Conservation (phyloP, 1,139 yeast species). For the Candida buenavistaensis region DNA sequence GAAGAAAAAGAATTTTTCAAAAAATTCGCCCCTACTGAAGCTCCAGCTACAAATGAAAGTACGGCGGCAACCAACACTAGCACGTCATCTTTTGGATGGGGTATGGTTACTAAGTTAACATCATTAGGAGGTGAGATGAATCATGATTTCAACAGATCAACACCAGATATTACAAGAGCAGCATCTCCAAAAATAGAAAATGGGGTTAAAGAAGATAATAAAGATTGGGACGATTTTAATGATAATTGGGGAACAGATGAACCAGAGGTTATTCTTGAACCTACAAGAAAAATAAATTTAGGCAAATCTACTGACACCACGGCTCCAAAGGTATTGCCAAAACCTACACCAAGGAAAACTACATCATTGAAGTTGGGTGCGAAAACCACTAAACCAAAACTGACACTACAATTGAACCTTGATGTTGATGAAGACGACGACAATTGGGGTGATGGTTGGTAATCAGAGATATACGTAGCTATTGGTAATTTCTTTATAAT, state of each 20-base stretch:
- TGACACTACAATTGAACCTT: constrained; percentile 38
- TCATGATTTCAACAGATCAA: constrained; percentile 38
- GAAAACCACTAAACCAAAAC: constrained; percentile 21
- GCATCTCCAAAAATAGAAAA: constrained; percentile 22
- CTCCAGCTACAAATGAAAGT: constrained; percentile 2
- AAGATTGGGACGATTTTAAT: constrained; percentile 16
- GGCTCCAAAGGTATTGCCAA: constrained; percentile 10
- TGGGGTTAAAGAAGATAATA: constrained; percentile 12
- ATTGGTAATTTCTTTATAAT: too few species aligned
- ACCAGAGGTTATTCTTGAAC: constrained; percentile 12
- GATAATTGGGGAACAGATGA: constrained; percentile 16
- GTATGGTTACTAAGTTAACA: constrained; percentile 37
- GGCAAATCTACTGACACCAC: constrained; percentile 13
- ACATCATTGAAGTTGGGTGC: constrained; percentile 28
- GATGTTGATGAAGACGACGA: constrained; percentile 46
- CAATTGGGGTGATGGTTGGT: constrained; percentile 30
- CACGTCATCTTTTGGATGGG: constrained; percentile 24
- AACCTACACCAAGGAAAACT: constrained; percentile 12
- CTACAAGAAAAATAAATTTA: constrained; percentile 11
- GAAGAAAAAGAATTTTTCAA: constrained; percentile 34
- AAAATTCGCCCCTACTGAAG: constrained; percentile 24
- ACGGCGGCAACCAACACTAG: constrained; percentile 2
- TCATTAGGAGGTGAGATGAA: constrained; percentile 33
- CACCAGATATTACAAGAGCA: constrained; percentile 39
- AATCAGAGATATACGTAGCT: too few species aligned